phyloP scores from a whole-genome alignment of 805 yeast species.

The Yamadazyma laniorum region DNA sequence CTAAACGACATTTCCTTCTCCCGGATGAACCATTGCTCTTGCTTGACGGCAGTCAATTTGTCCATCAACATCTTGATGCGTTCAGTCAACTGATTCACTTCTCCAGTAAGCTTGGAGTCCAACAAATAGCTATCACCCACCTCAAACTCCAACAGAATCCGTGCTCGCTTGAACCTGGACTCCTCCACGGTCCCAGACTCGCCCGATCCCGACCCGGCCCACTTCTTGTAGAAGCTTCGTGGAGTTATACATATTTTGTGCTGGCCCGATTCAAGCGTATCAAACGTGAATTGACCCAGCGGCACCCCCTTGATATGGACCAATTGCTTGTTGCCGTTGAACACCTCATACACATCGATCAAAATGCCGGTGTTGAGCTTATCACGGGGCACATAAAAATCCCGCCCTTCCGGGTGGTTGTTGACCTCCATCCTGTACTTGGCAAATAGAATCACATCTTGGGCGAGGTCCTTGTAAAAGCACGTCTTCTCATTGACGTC shows the following conservation, averaged over 20 bases:
- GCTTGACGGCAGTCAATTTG: conserved; percentile 55
- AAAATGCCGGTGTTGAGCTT: conserved; percentile 27
- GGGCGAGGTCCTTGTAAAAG: conserved; percentile 53
- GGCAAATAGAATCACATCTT: conserved; percentile 50
- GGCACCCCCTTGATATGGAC: conserved; percentile 25
- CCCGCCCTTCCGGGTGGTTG: conserved; percentile 32
- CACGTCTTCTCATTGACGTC: conserved; percentile 53
- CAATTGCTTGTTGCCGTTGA: conserved; percentile 20
- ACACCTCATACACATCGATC: conserved; percentile 48
- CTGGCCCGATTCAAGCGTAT: conserved; percentile 24
- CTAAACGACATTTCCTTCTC: conserved; percentile 25
- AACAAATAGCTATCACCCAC: conserved; percentile 20
- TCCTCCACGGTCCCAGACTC: conserved; percentile 17
- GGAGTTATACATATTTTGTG: conserved; percentile 29
- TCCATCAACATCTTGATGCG: conserved; percentile 56
- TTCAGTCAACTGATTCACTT: conserved; percentile 50
- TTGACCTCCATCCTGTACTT: conserved; percentile 46
- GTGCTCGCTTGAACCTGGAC: conserved; percentile 20
- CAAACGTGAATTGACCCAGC: conserved; percentile 27
- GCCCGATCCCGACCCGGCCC: conserved; percentile 16
- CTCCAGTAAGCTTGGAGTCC: conserved; percentile 43
- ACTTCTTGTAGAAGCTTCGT: conserved; percentile 18
- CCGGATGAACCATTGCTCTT: conserved; percentile 55
- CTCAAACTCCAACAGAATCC: conserved; percentile 21
- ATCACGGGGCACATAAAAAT: conserved; percentile 29